These are phyloP conservation scores for Artemisia annua DNA, from an alignment of 129 eudicot genomes.

Conservation along the genomic window DNA sequence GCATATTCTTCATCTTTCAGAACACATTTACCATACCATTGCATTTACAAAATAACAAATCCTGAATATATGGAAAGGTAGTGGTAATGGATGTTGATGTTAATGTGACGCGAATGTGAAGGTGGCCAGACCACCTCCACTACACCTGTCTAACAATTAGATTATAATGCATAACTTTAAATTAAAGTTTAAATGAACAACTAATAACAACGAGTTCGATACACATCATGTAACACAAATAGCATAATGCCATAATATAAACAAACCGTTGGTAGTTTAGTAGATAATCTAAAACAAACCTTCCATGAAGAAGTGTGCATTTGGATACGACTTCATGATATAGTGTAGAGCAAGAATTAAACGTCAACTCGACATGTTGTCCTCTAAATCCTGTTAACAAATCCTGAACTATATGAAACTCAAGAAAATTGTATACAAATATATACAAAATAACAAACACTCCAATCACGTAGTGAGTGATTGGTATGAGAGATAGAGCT, in stretches of 20 bases:
- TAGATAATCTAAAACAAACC: no score
- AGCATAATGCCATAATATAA: not conserved
- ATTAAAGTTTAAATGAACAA: not conserved
- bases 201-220: not conserved
- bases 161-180: no score
- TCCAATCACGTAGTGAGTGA: constrained; percentile 55
- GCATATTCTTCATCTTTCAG: constrained; percentile 22
- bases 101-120: no score
- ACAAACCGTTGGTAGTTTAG: no score
- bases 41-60: no score
- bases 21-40: not conserved
- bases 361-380: constrained; percentile 59
- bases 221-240: not conserved
- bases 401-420: constrained; percentile 68
- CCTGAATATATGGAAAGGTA: no score
- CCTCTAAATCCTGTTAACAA: constrained; percentile 75
- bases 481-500: constrained; percentile 61
- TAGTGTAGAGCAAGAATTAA: constrained; percentile 56
- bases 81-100: no score
- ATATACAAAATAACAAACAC: constrained; percentile 20
- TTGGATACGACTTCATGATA: constrained; percentile 77
- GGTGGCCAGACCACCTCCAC: no score
- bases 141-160: no score
- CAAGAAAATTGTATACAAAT: constrained; percentile 61
- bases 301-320: constrained; percentile 80